A percentile compares a stretch with the other conserved stretches of the same genome.
Evolutionary conservation across 176 grass and related monocot species (phyloP).

Genomic region (Pharus latifolius): DNA sequence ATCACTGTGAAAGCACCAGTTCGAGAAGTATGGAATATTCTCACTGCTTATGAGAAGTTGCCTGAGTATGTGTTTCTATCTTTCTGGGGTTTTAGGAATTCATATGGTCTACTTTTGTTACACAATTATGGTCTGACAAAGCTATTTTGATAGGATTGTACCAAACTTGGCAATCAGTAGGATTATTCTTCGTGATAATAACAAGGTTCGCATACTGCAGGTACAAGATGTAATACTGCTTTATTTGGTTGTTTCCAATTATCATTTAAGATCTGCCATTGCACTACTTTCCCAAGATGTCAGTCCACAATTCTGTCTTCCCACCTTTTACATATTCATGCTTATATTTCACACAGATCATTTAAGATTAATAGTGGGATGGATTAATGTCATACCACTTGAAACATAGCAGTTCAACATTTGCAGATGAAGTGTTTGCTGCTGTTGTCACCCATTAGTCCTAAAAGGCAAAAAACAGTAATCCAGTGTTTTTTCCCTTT

Average conservation of each 20-base stretch:
- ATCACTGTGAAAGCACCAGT: constrained; percentile 91
- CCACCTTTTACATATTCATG: background rate
- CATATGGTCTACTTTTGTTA: constrained; percentile 6
- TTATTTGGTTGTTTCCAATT: background rate
- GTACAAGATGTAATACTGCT: constrained; percentile 18
- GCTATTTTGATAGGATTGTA: constrained; percentile 58
- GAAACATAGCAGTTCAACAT: no score
- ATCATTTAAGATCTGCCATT: background rate
- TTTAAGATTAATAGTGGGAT: background rate
- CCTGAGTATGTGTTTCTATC: constrained; percentile 63
- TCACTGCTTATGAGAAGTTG: constrained; percentile 83
- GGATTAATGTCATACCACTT: background rate
- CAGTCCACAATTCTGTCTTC: background rate
- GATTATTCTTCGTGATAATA: constrained; percentile 87
- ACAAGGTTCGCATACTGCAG: constrained; percentile 97
- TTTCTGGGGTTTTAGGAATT: constrained; percentile 18
- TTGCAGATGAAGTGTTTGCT: no score
- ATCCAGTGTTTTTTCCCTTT: no score
- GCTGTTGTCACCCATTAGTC: no score
- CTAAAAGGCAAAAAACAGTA: no score
- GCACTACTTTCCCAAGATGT: background rate
- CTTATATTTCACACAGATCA: background rate
- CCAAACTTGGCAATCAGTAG: constrained; percentile 95
- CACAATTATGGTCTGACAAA: constrained; percentile 23
- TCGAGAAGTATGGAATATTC: constrained; percentile 90